phyloP scores from a whole-genome alignment of 2,329 filamentous ascomycete genomes.

The Fusarium clavum region DNA sequence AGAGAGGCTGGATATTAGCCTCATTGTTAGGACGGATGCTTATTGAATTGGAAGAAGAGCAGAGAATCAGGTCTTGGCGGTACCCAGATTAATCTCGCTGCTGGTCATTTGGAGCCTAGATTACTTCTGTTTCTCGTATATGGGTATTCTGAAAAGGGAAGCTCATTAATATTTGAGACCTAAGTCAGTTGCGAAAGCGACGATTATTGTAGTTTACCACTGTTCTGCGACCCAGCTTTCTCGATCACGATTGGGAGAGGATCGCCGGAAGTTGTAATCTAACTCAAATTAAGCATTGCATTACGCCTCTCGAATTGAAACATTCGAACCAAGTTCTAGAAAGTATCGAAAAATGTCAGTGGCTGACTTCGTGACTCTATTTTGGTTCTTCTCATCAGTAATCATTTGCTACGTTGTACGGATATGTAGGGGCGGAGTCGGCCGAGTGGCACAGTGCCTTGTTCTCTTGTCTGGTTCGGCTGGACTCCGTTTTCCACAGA shows the following conservation, averaged over 20 bases:
- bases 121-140: constrained; percentile 4
- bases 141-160: constrained; percentile 19
- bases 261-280: background rate
- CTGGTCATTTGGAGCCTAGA: background rate
- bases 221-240: constrained; percentile 1
- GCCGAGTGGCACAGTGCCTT: constrained; percentile 40
- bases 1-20: constrained; percentile 9
- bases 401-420: constrained; percentile 18
- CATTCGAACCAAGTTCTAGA: background rate
- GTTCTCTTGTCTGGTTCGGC: constrained; percentile 18
- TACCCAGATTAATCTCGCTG: constrained; percentile 8
- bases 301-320: background rate
- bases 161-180: constrained; percentile 11
- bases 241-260: constrained; percentile 13
- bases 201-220: background rate
- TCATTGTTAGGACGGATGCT: background rate
- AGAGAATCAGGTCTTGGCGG: constrained; percentile 6
- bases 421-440: constrained; percentile 29
- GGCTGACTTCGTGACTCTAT: constrained; percentile 17
- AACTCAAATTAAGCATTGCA: background rate
- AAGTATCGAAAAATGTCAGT: constrained; percentile 4
- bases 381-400: constrained; percentile 22
- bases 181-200: constrained; percentile 12
- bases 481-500: constrained; percentile 27
- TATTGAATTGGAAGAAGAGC: background rate